phyloP scores from a whole-genome alignment of 148 eudicot species.

The Mesembryanthemum crystallinum region DNA sequence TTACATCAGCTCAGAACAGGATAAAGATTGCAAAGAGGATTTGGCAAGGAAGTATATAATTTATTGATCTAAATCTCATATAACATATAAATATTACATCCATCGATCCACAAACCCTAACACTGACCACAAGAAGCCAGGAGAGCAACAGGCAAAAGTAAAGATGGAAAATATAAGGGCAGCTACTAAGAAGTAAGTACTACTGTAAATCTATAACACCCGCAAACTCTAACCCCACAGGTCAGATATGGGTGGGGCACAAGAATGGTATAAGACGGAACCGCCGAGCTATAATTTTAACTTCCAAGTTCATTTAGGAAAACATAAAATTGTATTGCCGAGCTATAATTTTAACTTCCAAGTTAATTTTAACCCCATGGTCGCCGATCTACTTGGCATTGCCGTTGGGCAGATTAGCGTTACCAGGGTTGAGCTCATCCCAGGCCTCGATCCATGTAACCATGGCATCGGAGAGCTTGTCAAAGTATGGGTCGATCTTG shows the following conservation, averaged over 20 bases:
- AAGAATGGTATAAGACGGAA: not conserved
- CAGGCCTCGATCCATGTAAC: slow-evolving; percentile 64
- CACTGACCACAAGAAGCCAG: not conserved
- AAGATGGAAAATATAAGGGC: not conserved
- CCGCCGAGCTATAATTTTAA: not conserved
- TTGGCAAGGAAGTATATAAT: not conserved
- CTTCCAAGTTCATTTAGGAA: not conserved
- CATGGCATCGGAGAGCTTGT: slow-evolving; percentile 65
- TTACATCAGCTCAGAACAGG: not conserved
- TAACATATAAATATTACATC: not conserved
- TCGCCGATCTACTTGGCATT: slow-evolving; percentile 24
- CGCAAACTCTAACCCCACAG: not conserved
- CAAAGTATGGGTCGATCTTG: slow-evolving; percentile 50
- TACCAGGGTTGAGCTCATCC: slow-evolving; percentile 58
- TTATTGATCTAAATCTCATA: slow-evolving; percentile 21
- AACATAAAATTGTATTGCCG: not conserved
- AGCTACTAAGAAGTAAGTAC: not conserved
- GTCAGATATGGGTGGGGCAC: slow-evolving; percentile 2
- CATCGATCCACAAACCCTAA: not conserved
- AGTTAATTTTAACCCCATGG: too few species aligned
- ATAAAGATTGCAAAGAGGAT: not conserved
- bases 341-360: not conserved
- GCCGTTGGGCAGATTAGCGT: slow-evolving; percentile 14
- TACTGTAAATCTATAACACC: not conserved
- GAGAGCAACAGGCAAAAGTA: too few species aligned